phyloP scores from a whole-genome alignment of 306 rosid species.

The Malus asiatica region DNA sequence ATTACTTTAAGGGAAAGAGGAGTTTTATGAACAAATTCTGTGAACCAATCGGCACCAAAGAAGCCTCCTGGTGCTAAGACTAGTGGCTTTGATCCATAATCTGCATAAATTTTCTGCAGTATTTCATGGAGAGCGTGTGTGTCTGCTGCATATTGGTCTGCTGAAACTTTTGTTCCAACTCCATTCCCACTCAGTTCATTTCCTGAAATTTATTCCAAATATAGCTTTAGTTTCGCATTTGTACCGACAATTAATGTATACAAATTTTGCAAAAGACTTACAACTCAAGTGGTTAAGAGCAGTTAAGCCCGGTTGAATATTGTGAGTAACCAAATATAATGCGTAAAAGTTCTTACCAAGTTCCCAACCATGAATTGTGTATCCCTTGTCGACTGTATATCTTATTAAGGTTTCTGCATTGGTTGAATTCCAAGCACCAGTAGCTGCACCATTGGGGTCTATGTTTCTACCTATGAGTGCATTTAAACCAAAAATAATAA shows the following conservation, averaged over 20 bases:
- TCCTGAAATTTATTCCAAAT: slow-evolving; percentile 24
- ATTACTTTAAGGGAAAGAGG: slow-evolving; percentile 32
- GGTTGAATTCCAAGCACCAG: slow-evolving; percentile 49
- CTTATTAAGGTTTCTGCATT: slow-evolving; percentile 62
- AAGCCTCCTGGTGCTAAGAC: slow-evolving; percentile 73
- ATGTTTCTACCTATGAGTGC: slow-evolving; percentile 49
- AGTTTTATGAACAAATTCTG: slow-evolving; percentile 33
- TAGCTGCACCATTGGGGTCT: slow-evolving; percentile 22
- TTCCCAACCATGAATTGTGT: slow-evolving; percentile 67
- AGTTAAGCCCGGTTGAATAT: no score
- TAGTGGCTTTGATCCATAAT: slow-evolving; percentile 41
- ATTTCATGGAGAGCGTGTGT: slow-evolving; percentile 21
- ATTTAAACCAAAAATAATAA: slow-evolving; percentile 58
- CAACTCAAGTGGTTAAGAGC: no score
- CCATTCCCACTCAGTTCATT: slow-evolving; percentile 63
- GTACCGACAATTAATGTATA: background rate
- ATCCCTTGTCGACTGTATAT: slow-evolving; percentile 52
- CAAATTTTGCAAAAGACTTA: no score
- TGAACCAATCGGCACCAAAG: slow-evolving; percentile 54
- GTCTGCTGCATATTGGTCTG: slow-evolving; percentile 59
- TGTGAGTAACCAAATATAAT: background rate
- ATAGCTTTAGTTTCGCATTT: background rate
- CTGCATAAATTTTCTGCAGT: slow-evolving; percentile 31
- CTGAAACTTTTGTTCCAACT: slow-evolving; percentile 41
- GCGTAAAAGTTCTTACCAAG: slow-evolving; percentile 39